phyloP scores from a whole-genome alignment of 768 basidiomycete species.

The Boletus speciosus region DNA sequence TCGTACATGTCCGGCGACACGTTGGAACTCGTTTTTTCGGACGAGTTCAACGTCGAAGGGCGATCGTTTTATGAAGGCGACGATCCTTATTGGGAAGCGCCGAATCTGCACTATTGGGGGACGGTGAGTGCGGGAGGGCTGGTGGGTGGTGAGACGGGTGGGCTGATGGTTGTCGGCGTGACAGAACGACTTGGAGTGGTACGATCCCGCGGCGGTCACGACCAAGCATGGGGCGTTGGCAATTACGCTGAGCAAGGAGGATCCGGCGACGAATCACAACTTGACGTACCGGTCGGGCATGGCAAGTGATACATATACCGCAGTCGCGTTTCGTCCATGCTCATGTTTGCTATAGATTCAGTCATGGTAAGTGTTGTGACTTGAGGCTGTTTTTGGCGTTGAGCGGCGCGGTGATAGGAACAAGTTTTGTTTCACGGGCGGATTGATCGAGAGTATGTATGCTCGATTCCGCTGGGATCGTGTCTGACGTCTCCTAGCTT shows the following conservation, averaged over 20 bases:
- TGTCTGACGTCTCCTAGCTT: constrained; percentile 23
- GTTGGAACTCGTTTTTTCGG: constrained; percentile 64
- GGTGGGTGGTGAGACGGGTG: too few species aligned
- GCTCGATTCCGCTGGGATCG: not conserved
- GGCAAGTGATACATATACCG: constrained; percentile 18
- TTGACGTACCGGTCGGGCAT: constrained; percentile 44
- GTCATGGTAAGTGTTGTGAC: constrained; percentile 22
- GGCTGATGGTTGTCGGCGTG: constrained; percentile 8
- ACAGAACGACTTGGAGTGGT: constrained; percentile 52
- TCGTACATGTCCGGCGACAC: constrained; percentile 38
- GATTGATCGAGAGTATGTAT: constrained; percentile 51
- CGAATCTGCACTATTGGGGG: constrained; percentile 67
- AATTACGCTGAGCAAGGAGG: constrained; percentile 46
- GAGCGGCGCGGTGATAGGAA: constrained; percentile 36
- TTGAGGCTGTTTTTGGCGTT: not conserved
- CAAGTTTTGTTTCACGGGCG: constrained; percentile 81
- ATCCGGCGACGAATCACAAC: constrained; percentile 42
- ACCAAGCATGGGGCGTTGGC: constrained; percentile 50
- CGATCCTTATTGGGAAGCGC: constrained; percentile 58
- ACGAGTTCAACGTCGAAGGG: constrained; percentile 78
- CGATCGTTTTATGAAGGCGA: constrained; percentile 68
- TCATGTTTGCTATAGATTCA: constrained; percentile 22
- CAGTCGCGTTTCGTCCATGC: constrained; percentile 15
- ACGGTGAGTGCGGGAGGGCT: constrained; percentile 33
- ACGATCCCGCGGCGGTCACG: constrained; percentile 50